These are phyloP conservation scores for Phytomonas francai DNA, from an alignment of 208 protist species.

Conservation along the genomic window DNA sequence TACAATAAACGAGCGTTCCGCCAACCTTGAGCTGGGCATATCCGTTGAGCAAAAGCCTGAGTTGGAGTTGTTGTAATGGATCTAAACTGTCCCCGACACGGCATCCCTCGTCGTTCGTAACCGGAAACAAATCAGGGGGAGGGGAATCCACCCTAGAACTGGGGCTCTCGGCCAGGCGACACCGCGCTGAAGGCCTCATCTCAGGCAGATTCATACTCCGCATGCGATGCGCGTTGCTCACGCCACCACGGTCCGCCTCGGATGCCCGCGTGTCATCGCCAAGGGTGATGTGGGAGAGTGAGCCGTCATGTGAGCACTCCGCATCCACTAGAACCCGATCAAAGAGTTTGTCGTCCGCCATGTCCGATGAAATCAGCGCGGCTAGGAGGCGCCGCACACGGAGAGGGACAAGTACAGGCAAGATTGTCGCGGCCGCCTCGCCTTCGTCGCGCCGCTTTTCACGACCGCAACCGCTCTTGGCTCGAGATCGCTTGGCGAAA, in stretches of 20 bases:
- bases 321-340: constrained; percentile 85
- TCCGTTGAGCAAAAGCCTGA: constrained; percentile 61
- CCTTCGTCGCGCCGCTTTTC: neutral
- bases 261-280: neutral
- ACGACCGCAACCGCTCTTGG: neutral
- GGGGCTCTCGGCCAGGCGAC: neutral
- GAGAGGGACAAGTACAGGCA: neutral
- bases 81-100: neutral
- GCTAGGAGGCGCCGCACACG: neutral
- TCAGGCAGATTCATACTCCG: constrained; percentile 37
- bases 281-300: constrained; percentile 55
- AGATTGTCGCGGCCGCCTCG: neutral
- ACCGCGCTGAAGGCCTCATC: neutral
- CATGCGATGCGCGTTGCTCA: constrained; percentile 67
- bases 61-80: constrained; percentile 32
- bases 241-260: constrained; percentile 11
- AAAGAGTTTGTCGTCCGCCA: constrained; percentile 21
- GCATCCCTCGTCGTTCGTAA: neutral
- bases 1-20: constrained; percentile 90
- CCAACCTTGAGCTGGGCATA: constrained; percentile 59
- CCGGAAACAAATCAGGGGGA: neutral
- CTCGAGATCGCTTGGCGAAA: constrained; percentile 12
- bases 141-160: neutral
- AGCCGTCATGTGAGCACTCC: constrained; percentile 89
- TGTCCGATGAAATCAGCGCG: neutral